Evolutionary conservation across 78 protist species (phyloP).

Genomic region (Corallochytrium limacisporum): DNA sequence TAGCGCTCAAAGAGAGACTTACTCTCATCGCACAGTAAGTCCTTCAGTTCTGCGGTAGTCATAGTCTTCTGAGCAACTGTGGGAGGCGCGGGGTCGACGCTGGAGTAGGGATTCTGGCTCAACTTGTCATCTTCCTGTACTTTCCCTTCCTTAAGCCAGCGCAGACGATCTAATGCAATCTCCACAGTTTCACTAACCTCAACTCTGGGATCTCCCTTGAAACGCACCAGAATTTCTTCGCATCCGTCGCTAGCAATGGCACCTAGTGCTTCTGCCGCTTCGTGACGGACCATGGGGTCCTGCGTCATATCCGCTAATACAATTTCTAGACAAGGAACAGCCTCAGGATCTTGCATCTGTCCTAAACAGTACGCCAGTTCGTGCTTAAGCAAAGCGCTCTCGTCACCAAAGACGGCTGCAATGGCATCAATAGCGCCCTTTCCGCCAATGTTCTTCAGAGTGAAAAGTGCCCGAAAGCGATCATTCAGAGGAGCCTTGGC

Average conservation of each 20-base stretch:
- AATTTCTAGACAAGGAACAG: background rate
- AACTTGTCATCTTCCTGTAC: background rate
- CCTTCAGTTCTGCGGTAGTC: background rate
- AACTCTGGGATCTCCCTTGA: background rate
- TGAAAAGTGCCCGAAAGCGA: conserved; percentile 27
- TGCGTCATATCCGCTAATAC: conserved; percentile 5
- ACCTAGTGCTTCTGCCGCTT: conserved; percentile 41
- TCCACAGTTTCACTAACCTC: conserved; percentile 33
- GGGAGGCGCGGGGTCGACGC: background rate
- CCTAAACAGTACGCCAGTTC: conserved; percentile 42
- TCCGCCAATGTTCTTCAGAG: conserved; percentile 1
- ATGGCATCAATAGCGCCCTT: background rate
- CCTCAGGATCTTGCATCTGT: conserved; percentile 15
- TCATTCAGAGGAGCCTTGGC: background rate
- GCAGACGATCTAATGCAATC: conserved; percentile 3
- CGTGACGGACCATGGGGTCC: conserved; percentile 18
- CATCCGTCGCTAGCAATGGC: conserved; percentile 8
- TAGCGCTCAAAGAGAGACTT: conserved; percentile 21
- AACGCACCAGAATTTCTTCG: background rate
- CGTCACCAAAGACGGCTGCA: conserved; percentile 6
- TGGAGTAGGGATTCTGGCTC: background rate
- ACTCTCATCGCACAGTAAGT: background rate
- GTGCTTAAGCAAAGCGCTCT: conserved; percentile 38
- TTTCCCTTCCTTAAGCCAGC: background rate
- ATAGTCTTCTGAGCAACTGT: too few species aligned